Base-by-base conservation (phyloP, 306 rosid species). In the Lathyrus aphaca region DNA sequence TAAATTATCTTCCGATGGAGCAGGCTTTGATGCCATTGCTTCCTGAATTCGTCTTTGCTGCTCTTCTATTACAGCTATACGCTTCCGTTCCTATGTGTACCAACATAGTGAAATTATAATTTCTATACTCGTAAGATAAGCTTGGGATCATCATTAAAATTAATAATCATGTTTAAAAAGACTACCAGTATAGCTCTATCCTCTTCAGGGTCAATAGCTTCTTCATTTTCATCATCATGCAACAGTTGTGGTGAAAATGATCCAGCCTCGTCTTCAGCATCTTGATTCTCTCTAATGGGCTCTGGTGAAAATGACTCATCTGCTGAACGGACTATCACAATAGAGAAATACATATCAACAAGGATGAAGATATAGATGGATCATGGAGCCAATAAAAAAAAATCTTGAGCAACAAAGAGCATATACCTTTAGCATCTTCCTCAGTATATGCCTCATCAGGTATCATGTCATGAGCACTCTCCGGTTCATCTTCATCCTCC, bases 171-270 rank as follows among this genome's bases (percentile, higher is more conserved):
- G 40, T 37, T 65, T 45, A 19, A 14, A 46, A 45, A 64, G 39
- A 71, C 57, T 77, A 77, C 82, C 84, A 91, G 86, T 46, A 82
- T 77, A 63, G 95, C 96, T 77, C 83, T 91, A 65, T 94, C 99
- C 84, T 88, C 96, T 81, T 94, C 97, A 73, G 97, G 96, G 49
- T 94, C 96, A 57, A 94, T 71, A 43, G 90, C 99, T 68, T 88
- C 96, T 79, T 91, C 96, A 51, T 73, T 80, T 17, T 88, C 99
- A 86, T 90, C 96, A 44, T 87, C 95, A 44, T 90, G 95, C 77
- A 90, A 66, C 73, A 94, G 75, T 75, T 84, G 86, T 5, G 98
- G 98, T 39, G 98, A 90, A 84, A 85, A 90, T 59, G 96, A 94
- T 68, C 96, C 96, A 14, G 88, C 88, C 77, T 88, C 95, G 3